Conservation (phyloP, 2,329 filamentous ascomycete species). For the Xylaria sp. region DNA sequence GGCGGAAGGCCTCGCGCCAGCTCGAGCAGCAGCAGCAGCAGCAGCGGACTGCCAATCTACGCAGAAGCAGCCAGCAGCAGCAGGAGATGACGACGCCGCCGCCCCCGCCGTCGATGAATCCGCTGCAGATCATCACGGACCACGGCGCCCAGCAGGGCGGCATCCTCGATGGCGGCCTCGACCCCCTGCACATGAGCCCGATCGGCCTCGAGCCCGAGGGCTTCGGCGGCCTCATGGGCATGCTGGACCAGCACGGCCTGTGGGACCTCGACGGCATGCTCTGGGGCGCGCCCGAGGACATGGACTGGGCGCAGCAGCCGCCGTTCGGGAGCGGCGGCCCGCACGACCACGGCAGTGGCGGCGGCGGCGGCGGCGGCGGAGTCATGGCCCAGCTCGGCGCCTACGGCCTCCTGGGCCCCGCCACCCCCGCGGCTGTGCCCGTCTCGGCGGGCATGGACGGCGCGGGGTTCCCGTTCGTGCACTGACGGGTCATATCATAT, state of each 20-base stretch:
- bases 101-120: constrained; percentile 36
- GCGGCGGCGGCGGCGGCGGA: constrained; percentile 33
- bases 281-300: constrained; percentile 50
- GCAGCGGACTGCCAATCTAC: too few species aligned
- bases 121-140: constrained; percentile 38
- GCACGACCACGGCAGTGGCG: constrained; percentile 20
- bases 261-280: constrained; percentile 62
- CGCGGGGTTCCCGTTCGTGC: constrained; percentile 46
- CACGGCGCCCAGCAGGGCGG: constrained; percentile 27
- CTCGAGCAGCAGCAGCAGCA: constrained; percentile 40
- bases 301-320: constrained; percentile 39
- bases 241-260: constrained; percentile 56
- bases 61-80: constrained; percentile 27
- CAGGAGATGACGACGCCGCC: constrained; percentile 22
- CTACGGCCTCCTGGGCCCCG: constrained; percentile 29
- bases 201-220: constrained; percentile 55
- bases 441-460: constrained; percentile 40
- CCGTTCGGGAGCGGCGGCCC: too few species aligned
- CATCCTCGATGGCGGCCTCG: constrained; percentile 19
- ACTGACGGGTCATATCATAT: constrained; percentile 34
- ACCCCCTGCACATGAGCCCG: constrained; percentile 52
- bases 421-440: constrained; percentile 31
- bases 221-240: constrained; percentile 54
- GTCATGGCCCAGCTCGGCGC: constrained; percentile 40
- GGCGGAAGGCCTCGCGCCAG: constrained; percentile 60